These are phyloP conservation scores for Capniomyces stellatus DNA, from an alignment of 371 early-diverging fungal genomes.

Conservation along the genomic window DNA sequence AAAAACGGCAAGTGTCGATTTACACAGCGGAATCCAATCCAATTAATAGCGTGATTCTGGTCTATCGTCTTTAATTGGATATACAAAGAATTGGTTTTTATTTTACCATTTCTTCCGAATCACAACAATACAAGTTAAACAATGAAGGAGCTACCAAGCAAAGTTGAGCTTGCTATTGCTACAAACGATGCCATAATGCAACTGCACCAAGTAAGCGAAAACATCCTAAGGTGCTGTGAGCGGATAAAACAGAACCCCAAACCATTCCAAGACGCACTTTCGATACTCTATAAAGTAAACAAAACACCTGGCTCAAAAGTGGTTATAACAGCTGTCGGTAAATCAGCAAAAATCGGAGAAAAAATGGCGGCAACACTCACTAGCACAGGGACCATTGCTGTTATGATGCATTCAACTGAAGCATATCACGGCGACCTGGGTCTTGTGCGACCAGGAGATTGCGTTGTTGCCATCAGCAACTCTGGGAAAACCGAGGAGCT, in stretches of 20 bases:
- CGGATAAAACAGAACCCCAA: slow-evolving; percentile 5
- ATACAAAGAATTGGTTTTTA: too few species aligned
- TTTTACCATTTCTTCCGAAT: too few species aligned
- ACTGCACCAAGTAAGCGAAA: not conserved
- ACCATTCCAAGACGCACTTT: slow-evolving; percentile 7
- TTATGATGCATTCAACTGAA: slow-evolving; percentile 40
- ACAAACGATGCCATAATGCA: not conserved
- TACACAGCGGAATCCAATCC: too few species aligned
- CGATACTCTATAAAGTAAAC: slow-evolving; percentile 2
- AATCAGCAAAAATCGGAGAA: slow-evolving; percentile 39
- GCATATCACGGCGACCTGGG: slow-evolving; percentile 48
- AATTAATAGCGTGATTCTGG: too few species aligned
- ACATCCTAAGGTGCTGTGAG: slow-evolving; percentile 6
- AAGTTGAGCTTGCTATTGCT: not conserved
- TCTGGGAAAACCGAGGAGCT: slow-evolving; percentile 45
- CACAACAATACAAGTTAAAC: too few species aligned
- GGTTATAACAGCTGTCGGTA: slow-evolving; percentile 44
- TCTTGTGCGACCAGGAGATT: slow-evolving; percentile 28
- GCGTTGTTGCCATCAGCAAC: slow-evolving; percentile 36
- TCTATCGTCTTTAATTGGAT: too few species aligned
- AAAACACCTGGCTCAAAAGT: slow-evolving; percentile 27
- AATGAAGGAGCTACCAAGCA: not conserved
- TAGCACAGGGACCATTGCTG: slow-evolving; percentile 33
- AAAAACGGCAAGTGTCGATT: too few species aligned
- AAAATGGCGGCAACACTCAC: slow-evolving; percentile 46